Base-by-base conservation (phyloP, 306 rosid genomes). In the Trichosanthes cucumerina region DNA sequence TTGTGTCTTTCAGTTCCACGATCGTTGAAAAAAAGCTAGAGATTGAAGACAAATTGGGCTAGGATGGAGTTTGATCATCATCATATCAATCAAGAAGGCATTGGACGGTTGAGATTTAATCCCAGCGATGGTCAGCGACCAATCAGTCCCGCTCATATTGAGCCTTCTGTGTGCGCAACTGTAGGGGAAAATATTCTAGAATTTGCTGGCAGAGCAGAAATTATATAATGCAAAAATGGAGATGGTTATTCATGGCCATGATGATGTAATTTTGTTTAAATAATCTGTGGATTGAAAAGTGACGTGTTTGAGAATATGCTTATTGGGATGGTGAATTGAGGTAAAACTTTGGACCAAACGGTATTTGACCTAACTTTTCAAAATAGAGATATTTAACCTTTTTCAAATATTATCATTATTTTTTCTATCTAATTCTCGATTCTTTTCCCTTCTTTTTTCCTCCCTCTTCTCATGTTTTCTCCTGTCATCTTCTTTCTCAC, bases 21-120 rank as follows among this genome's bases (percentile, higher is more conserved):
- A 73, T 15, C 12, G 77, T 73, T 49, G 44, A 73, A 73, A 14
- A 72, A 13, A 44, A n/a, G n/a, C 19, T n/a, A n/a, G 34, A 36
- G 28, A 28, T 13, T 26, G 39, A 60, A 60, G 39, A 62, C 43
- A 63, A 62, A 5, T 49, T 49, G 21, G 36, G 14, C 36, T 49
- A 2, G 26, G 21, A 44, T 24, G 57, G 23, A 46, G 23, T 14
- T 72, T 47, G 58, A 16, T 64, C 44, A 64, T 64, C 44, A 19
- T 33, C 44, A 4, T 6, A 13, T 60, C 38, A 18, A 26, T 26
- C 66, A 11, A 10, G 23, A 15, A 46, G 24, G 36, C 6, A 15
- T 7, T 72, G 77, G 77, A 72, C 77, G 77, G 77, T 26, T 7
- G 26, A 72, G 77, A 72, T 72, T 72, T 14, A 70, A 31, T 28